These are phyloP conservation scores for Artemisia tridentata DNA, from an alignment of 129 eudicot species.

Conservation along the genomic window DNA sequence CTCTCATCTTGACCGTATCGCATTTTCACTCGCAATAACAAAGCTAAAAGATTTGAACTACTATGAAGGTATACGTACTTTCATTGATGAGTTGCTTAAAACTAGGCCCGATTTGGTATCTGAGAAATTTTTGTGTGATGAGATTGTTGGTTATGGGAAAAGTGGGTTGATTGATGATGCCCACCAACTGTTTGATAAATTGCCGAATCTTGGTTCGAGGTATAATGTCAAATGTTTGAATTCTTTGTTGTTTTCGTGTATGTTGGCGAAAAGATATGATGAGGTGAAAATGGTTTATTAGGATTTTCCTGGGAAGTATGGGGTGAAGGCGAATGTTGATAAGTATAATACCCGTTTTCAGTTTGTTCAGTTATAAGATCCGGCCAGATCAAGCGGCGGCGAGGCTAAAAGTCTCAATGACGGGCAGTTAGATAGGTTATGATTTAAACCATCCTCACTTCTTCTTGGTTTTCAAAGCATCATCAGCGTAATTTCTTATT, in stretches of 20 bases:
- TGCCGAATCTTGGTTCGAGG: conserved; percentile 51
- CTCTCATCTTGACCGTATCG: conserved; percentile 70
- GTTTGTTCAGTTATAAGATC: too few species aligned
- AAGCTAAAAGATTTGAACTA: conserved; percentile 54
- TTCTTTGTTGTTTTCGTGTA: conserved; percentile 62
- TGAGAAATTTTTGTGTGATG: conserved; percentile 56
- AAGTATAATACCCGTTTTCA: conserved; percentile 46
- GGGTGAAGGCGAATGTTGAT: conserved; percentile 56
- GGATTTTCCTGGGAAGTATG: conserved; percentile 67
- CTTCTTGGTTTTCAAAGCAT: too few species aligned
- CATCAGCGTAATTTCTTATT: too few species aligned
- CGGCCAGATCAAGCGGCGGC: too few species aligned
- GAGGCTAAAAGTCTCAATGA: too few species aligned
- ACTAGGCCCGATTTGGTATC: conserved; percentile 54
- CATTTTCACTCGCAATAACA: conserved; percentile 61
- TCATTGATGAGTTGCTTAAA: conserved; percentile 55
- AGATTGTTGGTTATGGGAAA: conserved; percentile 69
- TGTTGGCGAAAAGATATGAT: conserved; percentile 51
- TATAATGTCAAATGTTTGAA: conserved; percentile 59
- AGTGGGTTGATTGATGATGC: conserved; percentile 65
- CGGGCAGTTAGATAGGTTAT: too few species aligned
- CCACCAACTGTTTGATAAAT: conserved; percentile 53
- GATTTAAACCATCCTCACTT: too few species aligned
- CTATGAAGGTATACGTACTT: conserved; percentile 53
- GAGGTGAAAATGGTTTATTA: conserved; percentile 56